Evolutionary conservation across 2,329 filamentous ascomycete genomes (phyloP).

Genomic region (Cladobotryum protrusum): DNA sequence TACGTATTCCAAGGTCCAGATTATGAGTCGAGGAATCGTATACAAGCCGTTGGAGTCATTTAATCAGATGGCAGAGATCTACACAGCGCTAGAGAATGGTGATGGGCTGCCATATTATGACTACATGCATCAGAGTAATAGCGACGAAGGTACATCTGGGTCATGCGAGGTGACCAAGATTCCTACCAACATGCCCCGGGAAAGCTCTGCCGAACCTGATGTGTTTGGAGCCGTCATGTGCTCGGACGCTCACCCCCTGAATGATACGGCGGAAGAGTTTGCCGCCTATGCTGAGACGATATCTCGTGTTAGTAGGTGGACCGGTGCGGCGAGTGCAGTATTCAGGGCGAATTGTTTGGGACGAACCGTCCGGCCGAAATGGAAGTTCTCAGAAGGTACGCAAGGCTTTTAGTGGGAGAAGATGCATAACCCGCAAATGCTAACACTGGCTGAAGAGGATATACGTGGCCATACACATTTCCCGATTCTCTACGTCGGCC

Average conservation of each 20-base stretch:
- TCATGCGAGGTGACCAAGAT: slow-evolving; percentile 20
- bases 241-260: slow-evolving; percentile 31
- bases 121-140: too few relatives aligned
- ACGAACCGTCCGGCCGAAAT: slow-evolving; percentile 31
- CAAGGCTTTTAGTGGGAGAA: slow-evolving; percentile 1
- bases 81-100: slow-evolving; percentile 37
- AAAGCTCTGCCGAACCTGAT: slow-evolving; percentile 26
- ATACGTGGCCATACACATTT: slow-evolving; percentile 29
- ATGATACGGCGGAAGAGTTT: slow-evolving; percentile 29
- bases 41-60: slow-evolving; percentile 41
- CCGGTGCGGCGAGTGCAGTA: slow-evolving; percentile 38
- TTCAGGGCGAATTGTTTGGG: slow-evolving; percentile 36
- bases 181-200: slow-evolving; percentile 21
- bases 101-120: slow-evolving; percentile 40
- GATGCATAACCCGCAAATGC: neutral
- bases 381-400: slow-evolving; percentile 30
- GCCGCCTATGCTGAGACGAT: slow-evolving; percentile 28
- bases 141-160: neutral
- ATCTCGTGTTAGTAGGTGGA: slow-evolving; percentile 31
- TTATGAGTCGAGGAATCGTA: slow-evolving; percentile 35
- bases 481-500: slow-evolving; percentile 42
- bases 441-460: neutral
- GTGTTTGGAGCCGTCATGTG: slow-evolving; percentile 42
- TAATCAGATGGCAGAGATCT: slow-evolving; percentile 34
- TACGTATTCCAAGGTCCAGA: slow-evolving; percentile 43